Base-by-base conservation (phyloP, 768 basidiomycete genomes). In the Panaeolus papilionaceus region DNA sequence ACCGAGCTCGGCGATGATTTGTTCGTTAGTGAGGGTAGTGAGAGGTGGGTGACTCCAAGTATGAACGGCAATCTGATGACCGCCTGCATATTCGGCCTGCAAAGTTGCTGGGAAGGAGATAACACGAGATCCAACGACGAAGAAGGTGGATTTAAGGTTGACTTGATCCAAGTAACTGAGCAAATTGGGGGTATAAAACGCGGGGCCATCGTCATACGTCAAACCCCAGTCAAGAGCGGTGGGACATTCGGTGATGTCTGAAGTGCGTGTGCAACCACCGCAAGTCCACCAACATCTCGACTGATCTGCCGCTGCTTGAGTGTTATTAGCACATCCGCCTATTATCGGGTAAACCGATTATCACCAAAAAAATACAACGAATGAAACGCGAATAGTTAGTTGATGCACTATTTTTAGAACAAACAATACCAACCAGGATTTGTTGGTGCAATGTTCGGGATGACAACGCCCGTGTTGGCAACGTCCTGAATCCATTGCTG, bases 1-100 rank as follows among this genome's bases (percentile, higher is more conserved):
- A 3, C 92, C 94, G 39, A 97, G 81, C 76, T 96, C 94, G 49
- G 94, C 94, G 67, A 96, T 92, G 73, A 95, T 88, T 71, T 92
- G 77, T 64, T 94, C 92, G 74, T 91, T 95, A 44, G 90, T 81
- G 66, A 91, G 79, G 0, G 91, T 92, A 44, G 93, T 95, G 70
- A 94, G 80, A 7, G 83, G 70, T 3, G 88, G 84, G 76, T 95
- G 94, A 64, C 89, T 89, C 92, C 93, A 86, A 2, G 85, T 86
- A 71, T 86, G 85, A 9, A 85, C 84, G 1, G 88, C 90, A 70
- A 96, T 86, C 73, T 97, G 94, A 74, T 97, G 93, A 6, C 89
- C 86, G 38, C 75, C 74, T 84, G 94, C 87, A 81, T 93, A 94
- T 81, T 95, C 88, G 18, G 84, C 78, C 74, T 92, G 93, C 8